Evolutionary conservation across 2,329 filamentous ascomycete species (phyloP).

Genomic region (Parasarocladium wereldwijsianum): DNA sequence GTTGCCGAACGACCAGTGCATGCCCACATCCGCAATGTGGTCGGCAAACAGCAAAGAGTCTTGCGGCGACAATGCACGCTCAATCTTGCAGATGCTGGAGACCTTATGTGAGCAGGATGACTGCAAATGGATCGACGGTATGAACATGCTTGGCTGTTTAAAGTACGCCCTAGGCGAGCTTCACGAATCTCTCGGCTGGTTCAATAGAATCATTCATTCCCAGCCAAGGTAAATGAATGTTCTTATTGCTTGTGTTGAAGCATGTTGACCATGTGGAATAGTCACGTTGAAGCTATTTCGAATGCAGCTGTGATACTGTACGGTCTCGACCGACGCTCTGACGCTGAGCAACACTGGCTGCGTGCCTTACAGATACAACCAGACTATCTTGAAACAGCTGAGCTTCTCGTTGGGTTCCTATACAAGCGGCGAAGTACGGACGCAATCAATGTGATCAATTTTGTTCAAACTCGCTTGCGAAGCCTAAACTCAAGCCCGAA

Average conservation of each 20-base stretch:
- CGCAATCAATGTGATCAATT: conserved; percentile 75
- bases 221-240: conserved; percentile 32
- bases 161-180: conserved; percentile 83
- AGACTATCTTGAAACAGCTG: conserved; percentile 84
- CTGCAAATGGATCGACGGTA: conserved; percentile 87
- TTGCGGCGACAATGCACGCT: conserved; percentile 39
- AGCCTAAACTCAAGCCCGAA: conserved; percentile 15
- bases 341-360: conserved; percentile 78
- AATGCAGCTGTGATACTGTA: conserved; percentile 85
- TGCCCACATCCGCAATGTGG: conserved; percentile 8
- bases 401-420: conserved; percentile 79
- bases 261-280: conserved; percentile 23
- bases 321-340: conserved; percentile 64
- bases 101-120: conserved; percentile 63
- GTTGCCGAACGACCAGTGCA: no score
- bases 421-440: conserved; percentile 74
- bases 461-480: conserved; percentile 60
- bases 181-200: conserved; percentile 61
- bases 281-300: conserved; percentile 84
- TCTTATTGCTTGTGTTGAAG: no score
- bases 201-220: conserved; percentile 44
- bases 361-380: conserved; percentile 72
- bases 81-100: conserved; percentile 57
- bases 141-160: conserved; percentile 80
- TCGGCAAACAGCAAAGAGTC: conserved; percentile 14